Evolutionary conservation across 305 asterid genomes (phyloP), one percentile per base, ranked within the genome.

Genomic region (Fraxinus ornus): DNA sequence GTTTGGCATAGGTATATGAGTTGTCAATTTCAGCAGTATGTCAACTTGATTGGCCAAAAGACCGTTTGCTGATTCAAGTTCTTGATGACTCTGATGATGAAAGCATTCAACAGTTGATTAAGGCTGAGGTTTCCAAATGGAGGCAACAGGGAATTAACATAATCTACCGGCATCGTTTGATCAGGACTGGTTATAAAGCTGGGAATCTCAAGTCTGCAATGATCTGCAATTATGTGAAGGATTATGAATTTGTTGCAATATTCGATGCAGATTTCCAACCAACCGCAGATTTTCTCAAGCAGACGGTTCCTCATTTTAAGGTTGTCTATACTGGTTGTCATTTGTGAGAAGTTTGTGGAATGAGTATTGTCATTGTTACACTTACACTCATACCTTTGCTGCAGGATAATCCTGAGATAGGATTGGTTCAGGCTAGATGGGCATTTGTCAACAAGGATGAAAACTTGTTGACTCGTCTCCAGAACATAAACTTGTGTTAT

Each of bases 131-230:
- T 30, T 73, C 66, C 17, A 86, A 83, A 26, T 92, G 97, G 97
- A 91, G 82, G 75, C 89, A 91, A 66, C 86, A 85, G 80, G 93
- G 94, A 30, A 64, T 91, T 35, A 92, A 91, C 91, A 90, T 92
- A 78, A 78, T 91, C 37, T 91, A 91, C 75, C 87, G 89, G 41
- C 97, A 92, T 60, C 93, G 97, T 17, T 76, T 86, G 75, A 41
- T 88, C 80, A 84, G 97, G 78, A 91, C 93, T 1, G 93, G 97
- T 44, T 92, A 92, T 68, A 92, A 92, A 90, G 97, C 97, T 0
- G 93, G 97, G 85, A 91, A 92, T 79, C 91, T 92, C 78, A 89
- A 90, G 75, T 91, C 94, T 12, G 97, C 97, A 21, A 90, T 91
- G 97, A 78, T 87, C 74, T 92, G 92, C 57, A 94, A 88, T 47